phyloP scores from a whole-genome alignment of 371 early-diverging fungal genomes.

The Lichtheimia hyalospora region DNA sequence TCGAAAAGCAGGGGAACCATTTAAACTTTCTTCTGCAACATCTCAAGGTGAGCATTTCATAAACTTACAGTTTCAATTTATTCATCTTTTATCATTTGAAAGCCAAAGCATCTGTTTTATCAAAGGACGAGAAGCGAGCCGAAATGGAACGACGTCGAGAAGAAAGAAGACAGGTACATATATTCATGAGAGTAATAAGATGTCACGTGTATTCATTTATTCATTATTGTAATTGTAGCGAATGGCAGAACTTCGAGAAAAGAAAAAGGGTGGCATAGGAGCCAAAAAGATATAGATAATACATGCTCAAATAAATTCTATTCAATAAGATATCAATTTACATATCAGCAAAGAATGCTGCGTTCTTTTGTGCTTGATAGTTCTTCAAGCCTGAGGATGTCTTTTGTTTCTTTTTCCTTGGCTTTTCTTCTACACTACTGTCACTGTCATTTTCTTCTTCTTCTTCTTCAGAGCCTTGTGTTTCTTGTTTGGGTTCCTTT shows the following conservation, averaged over 20 bases:
- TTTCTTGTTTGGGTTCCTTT: slow-evolving; percentile 23
- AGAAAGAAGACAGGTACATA: slow-evolving; percentile 54
- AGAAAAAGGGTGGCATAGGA: slow-evolving; percentile 45
- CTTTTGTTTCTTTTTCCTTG: slow-evolving; percentile 5
- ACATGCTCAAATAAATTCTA: no score
- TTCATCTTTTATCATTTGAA: background rate
- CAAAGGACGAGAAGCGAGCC: slow-evolving; percentile 53
- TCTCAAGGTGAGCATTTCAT: background rate
- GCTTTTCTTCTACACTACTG: slow-evolving; percentile 10
- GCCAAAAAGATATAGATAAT: slow-evolving; percentile 27
- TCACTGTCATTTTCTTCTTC: slow-evolving; percentile 11
- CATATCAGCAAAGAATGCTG: slow-evolving; percentile 18
- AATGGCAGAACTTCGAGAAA: slow-evolving; percentile 56
- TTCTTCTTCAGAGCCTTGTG: slow-evolving; percentile 25
- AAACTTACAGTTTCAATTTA: background rate
- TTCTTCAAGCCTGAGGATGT: background rate
- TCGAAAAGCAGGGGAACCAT: background rate
- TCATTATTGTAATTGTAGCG: slow-evolving; percentile 20
- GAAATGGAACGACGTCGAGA: slow-evolving; percentile 62
- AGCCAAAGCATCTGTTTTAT: slow-evolving; percentile 16
- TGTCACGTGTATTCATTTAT: background rate
- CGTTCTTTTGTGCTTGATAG: slow-evolving; percentile 2
- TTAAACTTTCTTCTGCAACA: background rate
- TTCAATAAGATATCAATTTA: background rate
- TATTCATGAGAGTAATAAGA: background rate